Base-by-base conservation (phyloP, 129 eudicot genomes). In the Oenanthe sinensis region DNA sequence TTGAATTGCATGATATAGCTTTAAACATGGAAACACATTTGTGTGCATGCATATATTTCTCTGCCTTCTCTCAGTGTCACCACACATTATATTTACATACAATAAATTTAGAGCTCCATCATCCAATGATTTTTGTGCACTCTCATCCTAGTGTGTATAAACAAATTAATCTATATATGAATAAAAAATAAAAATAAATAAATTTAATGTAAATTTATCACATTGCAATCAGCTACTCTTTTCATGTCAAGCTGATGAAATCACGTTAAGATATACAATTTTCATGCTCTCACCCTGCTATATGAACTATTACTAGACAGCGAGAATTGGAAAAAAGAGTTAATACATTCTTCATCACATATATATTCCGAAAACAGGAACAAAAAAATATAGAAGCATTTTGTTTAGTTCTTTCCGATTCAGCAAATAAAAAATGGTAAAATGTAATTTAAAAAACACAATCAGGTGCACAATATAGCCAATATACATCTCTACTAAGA, bases 401-500 rank as follows among this genome's bases (percentile, higher is more conserved):
- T 76, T 77, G 22, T 58, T 73, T 78, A 80, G 81, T 79, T 80
- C 87, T 50, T 79, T 49, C 82, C 63, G 71, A 13, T 86, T 60
- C 84, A 44, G 78, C 68, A 80, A 79, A 80, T 24, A 74, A 46
- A 37, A 43, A 44, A 22, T 10, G 50, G 76, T 44, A 72, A 43
- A 54, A 44, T 45, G 67, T 73, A 47, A 71, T 80, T 72, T 15
- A 67, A 67, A 72, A 75, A 85, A 67, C 75, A 79, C 8, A 37
- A 70, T 73, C 72, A 55, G 76, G 69, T 54, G 77, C 83, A 76
- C 43, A 37, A 79, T 43, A 62, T 37, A 43, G 67, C 71, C 54
- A 37, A 81, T 80, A 84, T 84, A 86, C 85, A 85, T 82, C 77
- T 67, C 81, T 83, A 48, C 86, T 75, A 80, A 28, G 75, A 76